Percentiles rank a stretch among this genome's conserved stretches.
Conservation (phyloP, 164 flowering plant genomes). For the Malania oleifera region DNA sequence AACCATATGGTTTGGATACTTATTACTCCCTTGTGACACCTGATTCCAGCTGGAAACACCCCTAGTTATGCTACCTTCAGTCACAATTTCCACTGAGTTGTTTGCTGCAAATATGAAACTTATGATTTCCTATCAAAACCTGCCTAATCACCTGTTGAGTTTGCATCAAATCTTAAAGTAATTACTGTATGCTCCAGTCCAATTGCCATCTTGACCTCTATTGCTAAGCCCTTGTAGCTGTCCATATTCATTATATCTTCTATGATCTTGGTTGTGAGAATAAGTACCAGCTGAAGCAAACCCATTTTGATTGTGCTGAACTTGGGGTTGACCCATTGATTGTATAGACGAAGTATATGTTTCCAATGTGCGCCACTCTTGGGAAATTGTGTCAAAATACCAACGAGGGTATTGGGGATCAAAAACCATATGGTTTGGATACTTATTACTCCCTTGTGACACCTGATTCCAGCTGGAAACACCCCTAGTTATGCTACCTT, state of each 20-base stretch:
- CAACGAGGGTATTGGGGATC: slow-evolving; percentile 95
- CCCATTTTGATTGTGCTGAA: slow-evolving; percentile 41
- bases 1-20: slow-evolving; percentile 74
- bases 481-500: slow-evolving; percentile 32
- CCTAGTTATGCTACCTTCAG: slow-evolving; percentile 35
- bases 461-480: slow-evolving; percentile 43
- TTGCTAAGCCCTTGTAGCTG: too few relatives aligned
- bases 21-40: slow-evolving; percentile 42
- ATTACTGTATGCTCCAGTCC: too few relatives aligned
- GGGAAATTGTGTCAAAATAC: slow-evolving; percentile 73
- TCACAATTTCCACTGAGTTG: slow-evolving; percentile 40
- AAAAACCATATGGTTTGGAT: slow-evolving; percentile 82
- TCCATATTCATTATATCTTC: slow-evolving; percentile 23
- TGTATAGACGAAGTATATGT: slow-evolving; percentile 37
- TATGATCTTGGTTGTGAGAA: slow-evolving; percentile 18
- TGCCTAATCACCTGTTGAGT: slow-evolving; percentile 17
- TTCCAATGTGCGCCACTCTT: slow-evolving; percentile 72
- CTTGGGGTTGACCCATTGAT: slow-evolving; percentile 24
- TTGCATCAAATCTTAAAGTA: slow-evolving; percentile 21
- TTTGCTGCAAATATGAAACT: slow-evolving; percentile 62
- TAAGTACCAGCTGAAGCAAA: slow-evolving; percentile 20
- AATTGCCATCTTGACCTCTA: too few relatives aligned
- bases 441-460: slow-evolving; percentile 46
- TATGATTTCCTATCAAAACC: slow-evolving; percentile 40
- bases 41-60: slow-evolving; percentile 43